Conservation (phyloP, 139 green algal species). For the Micractinium conductrix region DNA sequence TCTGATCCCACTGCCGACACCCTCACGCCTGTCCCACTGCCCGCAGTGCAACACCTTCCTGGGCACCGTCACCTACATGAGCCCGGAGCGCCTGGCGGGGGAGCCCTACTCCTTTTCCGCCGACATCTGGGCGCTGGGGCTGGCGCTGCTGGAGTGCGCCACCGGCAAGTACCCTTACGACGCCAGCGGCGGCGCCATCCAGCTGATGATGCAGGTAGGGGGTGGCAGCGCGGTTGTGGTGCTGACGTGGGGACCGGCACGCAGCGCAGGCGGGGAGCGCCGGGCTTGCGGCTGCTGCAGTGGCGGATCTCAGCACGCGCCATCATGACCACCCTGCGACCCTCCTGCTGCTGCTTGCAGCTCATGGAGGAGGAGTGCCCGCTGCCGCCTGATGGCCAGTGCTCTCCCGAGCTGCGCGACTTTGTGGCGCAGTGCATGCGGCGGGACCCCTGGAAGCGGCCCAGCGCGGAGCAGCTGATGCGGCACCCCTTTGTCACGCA, state of each 20-base stretch:
- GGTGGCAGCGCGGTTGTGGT: too few relatives aligned
- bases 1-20: too few relatives aligned
- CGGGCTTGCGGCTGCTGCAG: neutral
- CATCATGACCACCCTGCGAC: neutral
- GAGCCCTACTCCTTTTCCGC: slow-evolving; percentile 82
- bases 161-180: slow-evolving; percentile 93
- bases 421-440: slow-evolving; percentile 80
- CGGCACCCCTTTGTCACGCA: slow-evolving; percentile 71
- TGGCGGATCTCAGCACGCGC: neutral
- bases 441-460: slow-evolving; percentile 75
- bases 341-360: slow-evolving; percentile 14
- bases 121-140: slow-evolving; percentile 90
- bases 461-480: slow-evolving; percentile 73
- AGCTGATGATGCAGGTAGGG: slow-evolving; percentile 81
- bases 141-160: slow-evolving; percentile 90
- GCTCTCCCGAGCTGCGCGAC: slow-evolving; percentile 76
- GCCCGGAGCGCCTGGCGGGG: slow-evolving; percentile 92
- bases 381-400: slow-evolving; percentile 34
- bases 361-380: slow-evolving; percentile 72
- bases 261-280: too few relatives aligned
- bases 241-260: too few relatives aligned
- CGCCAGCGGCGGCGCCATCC: slow-evolving; percentile 65
- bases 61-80: slow-evolving; percentile 99
- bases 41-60: slow-evolving; percentile 85
- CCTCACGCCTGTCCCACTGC: neutral